These are phyloP conservation scores for Microcyclospora tardicrescens DNA, from an alignment of 2,329 filamentous ascomycete species.

Conservation along the genomic window DNA sequence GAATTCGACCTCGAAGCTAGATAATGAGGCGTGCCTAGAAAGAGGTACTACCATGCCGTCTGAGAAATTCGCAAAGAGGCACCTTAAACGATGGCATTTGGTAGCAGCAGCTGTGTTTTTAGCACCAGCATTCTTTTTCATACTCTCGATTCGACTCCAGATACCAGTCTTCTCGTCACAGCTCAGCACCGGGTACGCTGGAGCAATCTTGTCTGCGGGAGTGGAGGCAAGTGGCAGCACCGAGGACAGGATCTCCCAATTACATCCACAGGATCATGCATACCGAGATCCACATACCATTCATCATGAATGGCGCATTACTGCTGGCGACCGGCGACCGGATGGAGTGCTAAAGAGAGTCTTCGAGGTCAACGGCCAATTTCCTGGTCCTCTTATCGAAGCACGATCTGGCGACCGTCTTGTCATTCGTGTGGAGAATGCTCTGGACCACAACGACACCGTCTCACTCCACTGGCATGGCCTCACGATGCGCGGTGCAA, in stretches of 20 bases:
- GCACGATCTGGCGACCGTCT: slow-evolving; percentile 35
- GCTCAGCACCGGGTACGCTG: too few species aligned
- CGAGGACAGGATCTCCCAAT: not conserved
- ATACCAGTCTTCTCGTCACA: too few species aligned
- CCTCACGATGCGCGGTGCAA: slow-evolving; percentile 12
- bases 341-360: slow-evolving; percentile 40
- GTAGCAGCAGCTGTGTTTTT: too few species aligned
- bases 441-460: slow-evolving; percentile 22
- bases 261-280: slow-evolving; percentile 11
- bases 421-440: slow-evolving; percentile 31
- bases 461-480: slow-evolving; percentile 38
- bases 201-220: too few species aligned
- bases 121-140: too few species aligned
- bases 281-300: slow-evolving; percentile 8
- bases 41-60: too few species aligned
- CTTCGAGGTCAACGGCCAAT: slow-evolving; percentile 39
- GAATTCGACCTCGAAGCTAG: too few species aligned
- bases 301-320: slow-evolving; percentile 9
- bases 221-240: too few species aligned
- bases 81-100: too few species aligned
- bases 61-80: too few species aligned
- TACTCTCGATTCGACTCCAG: too few species aligned
- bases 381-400: slow-evolving; percentile 40
- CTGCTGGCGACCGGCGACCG: slow-evolving; percentile 8
- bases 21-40: too few species aligned